A percentile compares a stretch with the other conserved stretches of the same genome.
These are phyloP conservation scores for Evansstolkia leycettana DNA, from an alignment of 495 filamentous ascomycete genomes.

Conservation along the genomic window DNA sequence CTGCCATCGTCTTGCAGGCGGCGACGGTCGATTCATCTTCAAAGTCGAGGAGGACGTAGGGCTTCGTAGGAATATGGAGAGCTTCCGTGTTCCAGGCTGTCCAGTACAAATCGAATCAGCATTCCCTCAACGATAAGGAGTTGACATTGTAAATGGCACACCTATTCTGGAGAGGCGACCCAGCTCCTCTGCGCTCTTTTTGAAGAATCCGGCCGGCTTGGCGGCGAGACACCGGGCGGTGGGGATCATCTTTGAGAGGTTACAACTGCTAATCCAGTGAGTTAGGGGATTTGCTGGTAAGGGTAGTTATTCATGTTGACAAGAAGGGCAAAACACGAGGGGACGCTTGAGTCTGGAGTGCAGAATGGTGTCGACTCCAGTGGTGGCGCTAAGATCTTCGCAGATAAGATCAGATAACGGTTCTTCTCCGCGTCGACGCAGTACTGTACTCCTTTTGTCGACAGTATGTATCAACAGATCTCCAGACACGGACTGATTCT, in stretches of 20 bases:
- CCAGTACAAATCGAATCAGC: constrained; percentile 1
- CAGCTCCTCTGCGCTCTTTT: constrained; percentile 52
- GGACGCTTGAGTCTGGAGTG: background rate
- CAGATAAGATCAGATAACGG: constrained; percentile 2
- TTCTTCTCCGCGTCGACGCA: no score
- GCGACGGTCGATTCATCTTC: constrained; percentile 46
- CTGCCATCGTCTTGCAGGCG: constrained; percentile 73
- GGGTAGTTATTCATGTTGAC: background rate
- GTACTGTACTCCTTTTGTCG: no score
- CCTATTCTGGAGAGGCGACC: constrained; percentile 46
- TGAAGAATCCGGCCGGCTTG: constrained; percentile 41
- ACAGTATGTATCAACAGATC: no score
- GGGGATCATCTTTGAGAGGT: constrained; percentile 31
- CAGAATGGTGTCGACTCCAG: constrained; percentile 2
- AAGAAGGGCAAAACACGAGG: background rate
- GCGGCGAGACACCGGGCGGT: constrained; percentile 36
- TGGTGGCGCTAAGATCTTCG: constrained; percentile 3
- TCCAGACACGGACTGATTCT: no score
- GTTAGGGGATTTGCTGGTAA: no score
- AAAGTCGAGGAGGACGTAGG: constrained; percentile 43
- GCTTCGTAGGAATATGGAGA: constrained; percentile 34
- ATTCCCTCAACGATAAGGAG: constrained; percentile 1
- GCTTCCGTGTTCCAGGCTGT: constrained; percentile 38
- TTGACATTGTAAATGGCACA: constrained; percentile 15
- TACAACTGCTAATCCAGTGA: no score